Conservation (phyloP, 169 alveolate genomes). For the Amoebophrya sp. region DNA sequence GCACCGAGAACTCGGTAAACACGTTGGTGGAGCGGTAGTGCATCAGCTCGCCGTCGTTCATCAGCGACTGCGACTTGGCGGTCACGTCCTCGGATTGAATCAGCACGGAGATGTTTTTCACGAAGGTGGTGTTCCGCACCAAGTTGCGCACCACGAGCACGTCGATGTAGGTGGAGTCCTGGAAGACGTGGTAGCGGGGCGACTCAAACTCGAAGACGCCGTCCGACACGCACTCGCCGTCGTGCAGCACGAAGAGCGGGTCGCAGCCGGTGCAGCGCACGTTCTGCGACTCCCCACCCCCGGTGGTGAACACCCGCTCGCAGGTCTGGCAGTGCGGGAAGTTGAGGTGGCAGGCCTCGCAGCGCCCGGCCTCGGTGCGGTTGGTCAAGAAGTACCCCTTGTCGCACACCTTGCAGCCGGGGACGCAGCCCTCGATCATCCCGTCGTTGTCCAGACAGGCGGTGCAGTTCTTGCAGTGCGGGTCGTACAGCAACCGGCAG, state of each 20-base stretch:
- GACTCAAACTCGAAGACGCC: conserved; percentile 32
- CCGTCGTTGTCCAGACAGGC: conserved; percentile 25
- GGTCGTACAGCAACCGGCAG: not conserved
- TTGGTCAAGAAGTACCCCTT: conserved; percentile 24
- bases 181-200: conserved; percentile 27
- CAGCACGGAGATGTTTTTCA: not conserved
- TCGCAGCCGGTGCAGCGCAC: conserved; percentile 33
- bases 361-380: conserved; percentile 15
- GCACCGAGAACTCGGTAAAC: not conserved
- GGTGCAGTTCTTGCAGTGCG: conserved; percentile 34
- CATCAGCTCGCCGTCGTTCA: not conserved
- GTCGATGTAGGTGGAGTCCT: conserved; percentile 7
- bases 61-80: not conserved
- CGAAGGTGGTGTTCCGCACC: not conserved
- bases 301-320: conserved; percentile 15
- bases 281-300: not conserved
- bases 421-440: not conserved
- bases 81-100: not conserved
- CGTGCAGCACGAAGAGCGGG: conserved; percentile 36
- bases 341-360: conserved; percentile 25
- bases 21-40: not conserved
- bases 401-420: conserved; percentile 31
- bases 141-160: conserved; percentile 2
- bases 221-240: conserved; percentile 34
- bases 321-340: conserved; percentile 33